phyloP scores from a whole-genome alignment of 2,329 filamentous ascomycete genomes.

The Fragosphaeria purpurea region DNA sequence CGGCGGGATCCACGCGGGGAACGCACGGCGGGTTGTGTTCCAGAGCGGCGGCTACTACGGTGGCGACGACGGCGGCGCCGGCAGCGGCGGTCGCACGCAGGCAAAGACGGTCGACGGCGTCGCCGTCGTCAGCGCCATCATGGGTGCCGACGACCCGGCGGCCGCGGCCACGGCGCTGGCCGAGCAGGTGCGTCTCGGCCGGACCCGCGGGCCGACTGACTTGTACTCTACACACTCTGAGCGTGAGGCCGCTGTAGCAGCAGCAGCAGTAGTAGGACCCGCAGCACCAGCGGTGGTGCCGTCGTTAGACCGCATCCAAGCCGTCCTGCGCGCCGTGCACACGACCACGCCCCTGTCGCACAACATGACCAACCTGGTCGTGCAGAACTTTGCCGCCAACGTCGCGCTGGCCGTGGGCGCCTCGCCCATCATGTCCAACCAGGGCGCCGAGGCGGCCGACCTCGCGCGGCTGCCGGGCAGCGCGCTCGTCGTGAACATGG shows the following conservation, averaged over 20 bases:
- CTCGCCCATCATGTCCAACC: constrained; percentile 90
- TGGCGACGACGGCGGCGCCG: not conserved
- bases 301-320: constrained; percentile 15
- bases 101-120: constrained; percentile 64
- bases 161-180: constrained; percentile 50
- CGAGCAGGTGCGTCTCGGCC: constrained; percentile 35
- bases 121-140: constrained; percentile 81
- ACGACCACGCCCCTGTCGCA: constrained; percentile 65
- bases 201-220: constrained; percentile 2
- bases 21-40: constrained; percentile 63
- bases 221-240: constrained; percentile 1
- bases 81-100: constrained; percentile 17
- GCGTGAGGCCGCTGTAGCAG: too few species aligned
- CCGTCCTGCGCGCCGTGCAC: constrained; percentile 51
- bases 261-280: too few species aligned
- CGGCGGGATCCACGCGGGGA: constrained; percentile 73
- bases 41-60: constrained; percentile 48
- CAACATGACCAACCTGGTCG: constrained; percentile 96
- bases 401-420: constrained; percentile 76
- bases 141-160: constrained; percentile 60
- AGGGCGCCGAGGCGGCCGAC: constrained; percentile 71
- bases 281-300: not conserved
- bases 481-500: constrained; percentile 87
- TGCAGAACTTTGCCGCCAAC: constrained; percentile 91
- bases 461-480: constrained; percentile 62